Conservation (phyloP, 176 grass and related monocot species). For the Eleusine coracana region DNA sequence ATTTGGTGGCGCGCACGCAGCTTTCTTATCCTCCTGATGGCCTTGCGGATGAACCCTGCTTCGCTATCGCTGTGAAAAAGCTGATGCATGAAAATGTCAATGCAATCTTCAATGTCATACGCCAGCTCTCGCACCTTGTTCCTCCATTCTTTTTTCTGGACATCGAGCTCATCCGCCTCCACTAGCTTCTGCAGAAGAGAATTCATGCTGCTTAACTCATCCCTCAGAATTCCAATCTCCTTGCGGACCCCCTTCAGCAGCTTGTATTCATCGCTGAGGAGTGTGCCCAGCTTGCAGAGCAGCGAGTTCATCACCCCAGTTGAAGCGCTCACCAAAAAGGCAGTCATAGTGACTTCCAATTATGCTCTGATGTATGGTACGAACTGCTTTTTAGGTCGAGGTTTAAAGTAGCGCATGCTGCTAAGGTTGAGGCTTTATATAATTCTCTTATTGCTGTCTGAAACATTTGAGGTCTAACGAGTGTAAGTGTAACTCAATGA, state of each 20-base stretch:
- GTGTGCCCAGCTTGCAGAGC: not conserved
- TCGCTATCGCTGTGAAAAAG: not conserved
- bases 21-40: not conserved
- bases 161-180: not conserved
- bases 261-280: not conserved
- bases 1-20: not conserved
- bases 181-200: not conserved
- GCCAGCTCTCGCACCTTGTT: conserved; percentile 20
- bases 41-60: not conserved
- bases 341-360: not conserved
- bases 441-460: not conserved
- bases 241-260: not conserved
- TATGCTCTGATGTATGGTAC: not conserved
- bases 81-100: conserved; percentile 21
- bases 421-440: not conserved
- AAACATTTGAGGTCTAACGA: no score
- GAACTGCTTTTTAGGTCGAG: not conserved
- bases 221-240: not conserved
- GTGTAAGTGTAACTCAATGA: not conserved
- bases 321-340: not conserved
- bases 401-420: not conserved
- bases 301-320: conserved; percentile 9
- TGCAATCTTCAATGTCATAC: conserved; percentile 21
- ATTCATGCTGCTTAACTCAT: not conserved
- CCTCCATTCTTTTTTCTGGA: conserved; percentile 1